Evolutionary conservation across 768 basidiomycete species (phyloP).

Genomic region (Boletus rubropictus): DNA sequence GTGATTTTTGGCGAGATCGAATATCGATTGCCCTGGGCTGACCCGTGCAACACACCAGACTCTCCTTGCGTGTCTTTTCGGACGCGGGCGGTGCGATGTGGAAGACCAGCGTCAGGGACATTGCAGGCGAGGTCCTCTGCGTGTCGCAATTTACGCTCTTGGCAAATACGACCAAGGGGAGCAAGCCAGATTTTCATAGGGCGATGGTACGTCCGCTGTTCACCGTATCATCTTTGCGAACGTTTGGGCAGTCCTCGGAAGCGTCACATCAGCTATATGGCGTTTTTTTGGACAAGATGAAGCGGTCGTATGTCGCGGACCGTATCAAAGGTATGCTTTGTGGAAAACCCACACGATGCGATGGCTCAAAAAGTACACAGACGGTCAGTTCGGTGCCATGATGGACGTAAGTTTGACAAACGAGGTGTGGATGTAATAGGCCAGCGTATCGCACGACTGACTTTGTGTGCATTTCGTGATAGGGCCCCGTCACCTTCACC

Average conservation of each 20-base stretch:
- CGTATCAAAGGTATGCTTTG: constrained; percentile 65
- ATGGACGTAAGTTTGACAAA: constrained; percentile 87
- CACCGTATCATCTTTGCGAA: not conserved
- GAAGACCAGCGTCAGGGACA: constrained; percentile 83
- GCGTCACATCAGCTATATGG: constrained; percentile 65
- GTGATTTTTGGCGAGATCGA: constrained; percentile 34
- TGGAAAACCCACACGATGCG: not conserved
- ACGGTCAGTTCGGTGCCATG: constrained; percentile 95
- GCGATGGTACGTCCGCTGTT: constrained; percentile 64
- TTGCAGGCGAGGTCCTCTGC: constrained; percentile 86
- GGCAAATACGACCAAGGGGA: constrained; percentile 82
- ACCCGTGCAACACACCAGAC: constrained; percentile 34
- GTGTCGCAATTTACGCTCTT: constrained; percentile 93
- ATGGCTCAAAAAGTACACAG: constrained; percentile 34
- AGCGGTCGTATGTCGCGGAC: constrained; percentile 59
- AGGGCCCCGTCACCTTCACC: constrained; percentile 85
- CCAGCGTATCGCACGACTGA: not conserved
- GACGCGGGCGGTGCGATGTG: constrained; percentile 65
- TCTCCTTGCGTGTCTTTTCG: constrained; percentile 69
- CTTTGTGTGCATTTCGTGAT: constrained; percentile 1
- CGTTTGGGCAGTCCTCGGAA: constrained; percentile 50
- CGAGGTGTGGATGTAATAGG: constrained; percentile 49
- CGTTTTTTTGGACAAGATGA: constrained; percentile 64
- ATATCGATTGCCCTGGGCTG: not conserved
- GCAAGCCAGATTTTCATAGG: constrained; percentile 86